These are phyloP conservation scores for Berkeleyomyces rouxiae DNA, from an alignment of 2,329 filamentous ascomycete genomes.

Conservation along the genomic window DNA sequence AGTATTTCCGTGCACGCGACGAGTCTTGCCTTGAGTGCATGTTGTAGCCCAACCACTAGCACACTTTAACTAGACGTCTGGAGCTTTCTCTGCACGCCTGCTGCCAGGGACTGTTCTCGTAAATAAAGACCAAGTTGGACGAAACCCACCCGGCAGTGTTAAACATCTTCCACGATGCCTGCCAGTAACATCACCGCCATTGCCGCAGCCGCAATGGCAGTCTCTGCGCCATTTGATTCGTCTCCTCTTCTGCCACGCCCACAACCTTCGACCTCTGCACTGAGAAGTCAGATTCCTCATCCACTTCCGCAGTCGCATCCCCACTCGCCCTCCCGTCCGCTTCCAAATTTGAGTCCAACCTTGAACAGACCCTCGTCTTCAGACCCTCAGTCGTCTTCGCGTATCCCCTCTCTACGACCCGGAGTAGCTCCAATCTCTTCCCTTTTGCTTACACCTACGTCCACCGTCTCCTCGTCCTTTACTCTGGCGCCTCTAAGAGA, in stretches of 20 bases:
- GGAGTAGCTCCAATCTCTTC: neutral
- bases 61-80: neutral
- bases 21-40: neutral
- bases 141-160: neutral
- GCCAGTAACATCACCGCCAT: neutral
- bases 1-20: neutral
- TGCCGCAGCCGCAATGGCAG: neutral
- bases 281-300: conserved; percentile 3
- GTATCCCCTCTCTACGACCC: neutral
- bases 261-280: conserved; percentile 1
- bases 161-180: neutral
- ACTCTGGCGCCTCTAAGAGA: neutral
- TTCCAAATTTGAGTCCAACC: neutral
- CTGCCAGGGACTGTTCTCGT: too few relatives aligned
- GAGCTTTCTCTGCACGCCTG: too few relatives aligned
- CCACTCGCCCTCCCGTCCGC: neutral
- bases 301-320: neutral
- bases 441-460: neutral
- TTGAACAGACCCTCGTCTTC: neutral
- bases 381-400: neutral
- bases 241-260: neutral
- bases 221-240: neutral
- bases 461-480: neutral
- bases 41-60: neutral
- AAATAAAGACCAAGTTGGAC: neutral